phyloP scores from a whole-genome alignment of 257 asterid species.

The Solanum neorickii region DNA sequence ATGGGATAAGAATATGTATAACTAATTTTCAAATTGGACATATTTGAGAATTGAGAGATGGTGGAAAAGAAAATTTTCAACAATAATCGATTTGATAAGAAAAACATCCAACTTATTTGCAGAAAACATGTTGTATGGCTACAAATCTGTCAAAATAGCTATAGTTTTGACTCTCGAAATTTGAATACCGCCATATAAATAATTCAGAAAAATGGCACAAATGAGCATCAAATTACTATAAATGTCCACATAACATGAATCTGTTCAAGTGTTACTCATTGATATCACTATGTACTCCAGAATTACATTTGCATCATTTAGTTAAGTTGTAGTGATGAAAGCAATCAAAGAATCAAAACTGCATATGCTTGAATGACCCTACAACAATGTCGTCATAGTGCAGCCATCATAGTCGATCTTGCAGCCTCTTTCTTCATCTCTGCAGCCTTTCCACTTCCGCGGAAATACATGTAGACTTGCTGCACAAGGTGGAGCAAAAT shows the following conservation, averaged over 20 bases:
- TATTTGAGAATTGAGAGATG: not conserved
- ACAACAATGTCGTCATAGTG: slow-evolving; percentile 8
- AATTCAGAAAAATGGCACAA: not conserved
- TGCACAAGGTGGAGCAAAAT: slow-evolving; percentile 19
- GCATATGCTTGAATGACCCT: not conserved
- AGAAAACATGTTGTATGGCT: not conserved
- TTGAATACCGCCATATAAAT: not conserved
- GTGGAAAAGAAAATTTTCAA: not conserved
- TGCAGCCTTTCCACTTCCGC: slow-evolving; percentile 94
- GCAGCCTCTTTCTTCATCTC: slow-evolving; percentile 88
- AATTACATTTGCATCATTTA: not conserved
- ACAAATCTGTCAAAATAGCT: not conserved
- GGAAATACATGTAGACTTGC: slow-evolving; percentile 93
- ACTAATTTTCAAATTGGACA: not conserved
- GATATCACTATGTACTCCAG: not conserved
- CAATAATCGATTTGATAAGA: not conserved
- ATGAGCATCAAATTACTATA: not conserved
- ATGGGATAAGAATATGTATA: not conserved
- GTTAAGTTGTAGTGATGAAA: not conserved
- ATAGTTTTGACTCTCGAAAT: not conserved
- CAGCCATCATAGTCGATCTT: slow-evolving; percentile 36
- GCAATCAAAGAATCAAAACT: not conserved
- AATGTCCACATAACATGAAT: not conserved
- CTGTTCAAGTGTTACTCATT: not conserved
- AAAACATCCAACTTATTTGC: not conserved